A percentile compares a stretch with the other conserved stretches of the same genome.
phyloP scores from a whole-genome alignment of 805 yeast genomes.

The Zygosaccharomyces pseudorouxii region DNA sequence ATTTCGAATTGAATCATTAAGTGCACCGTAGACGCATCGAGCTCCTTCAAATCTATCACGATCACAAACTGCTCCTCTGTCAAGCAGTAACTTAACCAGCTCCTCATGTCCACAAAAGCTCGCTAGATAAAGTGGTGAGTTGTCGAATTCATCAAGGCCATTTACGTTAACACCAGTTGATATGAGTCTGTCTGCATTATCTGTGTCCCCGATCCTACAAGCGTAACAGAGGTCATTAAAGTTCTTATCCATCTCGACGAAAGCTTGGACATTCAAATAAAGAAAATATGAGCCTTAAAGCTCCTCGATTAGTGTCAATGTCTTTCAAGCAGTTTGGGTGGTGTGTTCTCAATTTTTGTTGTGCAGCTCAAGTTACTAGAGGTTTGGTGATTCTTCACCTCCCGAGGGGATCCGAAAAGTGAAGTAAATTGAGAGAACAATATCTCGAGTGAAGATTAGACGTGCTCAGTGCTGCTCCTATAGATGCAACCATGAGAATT shows the following conservation, averaged over 20 bases:
- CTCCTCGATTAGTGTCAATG: not conserved
- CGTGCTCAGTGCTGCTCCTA: not conserved
- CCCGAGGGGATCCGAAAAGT: conserved; percentile 1
- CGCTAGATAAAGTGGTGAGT: conserved; percentile 69
- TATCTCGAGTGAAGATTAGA: not conserved
- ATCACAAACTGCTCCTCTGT: conserved; percentile 71
- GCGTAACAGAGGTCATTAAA: conserved; percentile 55
- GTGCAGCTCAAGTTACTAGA: not conserved
- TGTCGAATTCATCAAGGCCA: conserved; percentile 64
- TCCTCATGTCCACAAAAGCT: conserved; percentile 69
- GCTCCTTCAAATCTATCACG: conserved; percentile 81
- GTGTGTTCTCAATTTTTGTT: not conserved
- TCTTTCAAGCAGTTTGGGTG: not conserved
- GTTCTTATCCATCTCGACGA: conserved; percentile 21
- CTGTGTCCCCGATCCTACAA: conserved; percentile 66
- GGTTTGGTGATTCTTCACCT: not conserved
- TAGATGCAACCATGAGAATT: conserved; percentile 46
- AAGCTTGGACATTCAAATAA: not conserved
- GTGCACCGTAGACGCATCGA: conserved; percentile 71
- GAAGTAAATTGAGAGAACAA: not conserved
- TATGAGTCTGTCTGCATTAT: conserved; percentile 53
- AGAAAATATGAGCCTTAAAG: not conserved
- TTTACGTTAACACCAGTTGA: conserved; percentile 46
- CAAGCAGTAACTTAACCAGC: conserved; percentile 56
- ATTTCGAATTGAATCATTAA: conserved; percentile 60